These are phyloP conservation scores for Hymenotorrendiella dingleyae DNA, from an alignment of 2,329 filamentous ascomycete genomes.

Conservation along the genomic window DNA sequence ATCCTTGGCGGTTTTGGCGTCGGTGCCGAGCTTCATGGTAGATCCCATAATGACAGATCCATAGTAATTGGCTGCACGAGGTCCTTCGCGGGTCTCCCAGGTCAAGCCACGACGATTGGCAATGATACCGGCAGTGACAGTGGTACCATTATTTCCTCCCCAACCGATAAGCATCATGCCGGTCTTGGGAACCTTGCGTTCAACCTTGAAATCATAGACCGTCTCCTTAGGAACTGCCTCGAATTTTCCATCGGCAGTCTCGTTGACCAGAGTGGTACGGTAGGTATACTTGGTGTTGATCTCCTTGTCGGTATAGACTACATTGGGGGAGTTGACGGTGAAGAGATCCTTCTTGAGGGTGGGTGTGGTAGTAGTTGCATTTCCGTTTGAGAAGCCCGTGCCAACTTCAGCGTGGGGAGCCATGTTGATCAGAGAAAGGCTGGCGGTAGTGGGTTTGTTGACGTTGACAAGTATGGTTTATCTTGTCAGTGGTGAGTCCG, in stretches of 20 bases:
- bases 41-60: constrained; percentile 96
- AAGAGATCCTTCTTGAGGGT: constrained; percentile 59
- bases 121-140: constrained; percentile 93
- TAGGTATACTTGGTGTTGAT: constrained; percentile 96
- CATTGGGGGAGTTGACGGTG: constrained; percentile 86
- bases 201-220: constrained; percentile 94
- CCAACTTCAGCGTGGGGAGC: constrained; percentile 78
- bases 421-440: constrained; percentile 52
- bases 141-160: constrained; percentile 98
- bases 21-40: constrained; percentile 91
- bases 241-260: constrained; percentile 63
- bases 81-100: constrained; percentile 93
- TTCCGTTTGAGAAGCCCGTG: constrained; percentile 53
- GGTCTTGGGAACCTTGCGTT: constrained; percentile 86
- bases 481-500: constrained; percentile 55
- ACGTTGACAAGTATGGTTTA: constrained; percentile 39
- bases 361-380: constrained; percentile 49
- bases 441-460: constrained; percentile 21
- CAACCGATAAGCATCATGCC: constrained; percentile 97
- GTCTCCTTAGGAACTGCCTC: constrained; percentile 83
- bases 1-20: constrained; percentile 76
- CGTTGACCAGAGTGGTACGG: constrained; percentile 80
- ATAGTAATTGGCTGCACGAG: constrained; percentile 89
- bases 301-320: constrained; percentile 78
- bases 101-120: constrained; percentile 81